These are phyloP conservation scores for Boletus sp. DNA, from an alignment of 768 basidiomycete genomes.

Conservation along the genomic window DNA sequence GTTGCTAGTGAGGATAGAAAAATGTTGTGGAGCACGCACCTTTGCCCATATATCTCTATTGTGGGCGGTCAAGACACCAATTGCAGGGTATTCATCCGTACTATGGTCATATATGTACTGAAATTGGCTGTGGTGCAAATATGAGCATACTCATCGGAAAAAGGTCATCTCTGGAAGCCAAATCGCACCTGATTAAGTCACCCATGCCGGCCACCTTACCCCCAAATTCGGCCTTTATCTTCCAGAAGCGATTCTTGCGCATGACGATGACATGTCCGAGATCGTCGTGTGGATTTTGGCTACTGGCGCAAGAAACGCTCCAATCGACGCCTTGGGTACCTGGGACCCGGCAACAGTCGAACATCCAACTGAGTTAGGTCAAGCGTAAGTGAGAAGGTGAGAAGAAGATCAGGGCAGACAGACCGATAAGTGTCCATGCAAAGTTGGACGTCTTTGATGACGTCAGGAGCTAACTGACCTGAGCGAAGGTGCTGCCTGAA, in stretches of 20 bases:
- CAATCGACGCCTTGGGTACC: conserved; percentile 74
- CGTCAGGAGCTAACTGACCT: conserved; percentile 64
- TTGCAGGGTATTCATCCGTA: conserved; percentile 58
- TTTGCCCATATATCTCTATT: conserved; percentile 90
- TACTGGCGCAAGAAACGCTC: conserved; percentile 66
- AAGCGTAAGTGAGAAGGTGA: neutral
- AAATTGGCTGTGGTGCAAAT: conserved; percentile 53
- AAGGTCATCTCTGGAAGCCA: neutral
- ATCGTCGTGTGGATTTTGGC: conserved; percentile 30
- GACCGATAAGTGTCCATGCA: conserved; percentile 90
- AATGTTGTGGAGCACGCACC: conserved; percentile 37
- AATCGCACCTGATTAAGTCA: conserved; percentile 61
- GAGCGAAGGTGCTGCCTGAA: conserved; percentile 69
- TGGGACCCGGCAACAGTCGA: conserved; percentile 83
- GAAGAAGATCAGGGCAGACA: conserved; percentile 4
- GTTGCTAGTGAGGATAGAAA: neutral
- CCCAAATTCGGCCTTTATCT: conserved; percentile 57
- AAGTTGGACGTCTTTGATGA: conserved; percentile 63
- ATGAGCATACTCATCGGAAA: neutral
- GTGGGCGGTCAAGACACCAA: conserved; percentile 75
- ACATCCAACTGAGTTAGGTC: conserved; percentile 73
- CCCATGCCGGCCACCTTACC: conserved; percentile 59
- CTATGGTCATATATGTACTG: conserved; percentile 70
- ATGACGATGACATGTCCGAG: conserved; percentile 82
- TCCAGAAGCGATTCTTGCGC: conserved; percentile 85